Conservation (phyloP, 2,329 filamentous ascomycete species). For the Penicillium expansum region DNA sequence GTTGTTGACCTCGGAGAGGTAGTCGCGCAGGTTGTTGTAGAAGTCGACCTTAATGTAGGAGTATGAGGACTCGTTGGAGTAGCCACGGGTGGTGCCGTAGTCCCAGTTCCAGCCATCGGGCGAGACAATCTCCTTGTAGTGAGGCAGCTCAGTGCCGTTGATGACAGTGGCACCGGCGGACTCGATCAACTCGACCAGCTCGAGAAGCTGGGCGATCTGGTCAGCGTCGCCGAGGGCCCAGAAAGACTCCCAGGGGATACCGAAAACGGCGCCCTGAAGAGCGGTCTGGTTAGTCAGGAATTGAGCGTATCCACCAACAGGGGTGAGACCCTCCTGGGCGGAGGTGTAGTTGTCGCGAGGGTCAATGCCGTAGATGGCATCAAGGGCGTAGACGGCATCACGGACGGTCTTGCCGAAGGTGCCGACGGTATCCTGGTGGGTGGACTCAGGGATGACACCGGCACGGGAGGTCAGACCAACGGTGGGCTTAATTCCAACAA, state of each 20-base stretch:
- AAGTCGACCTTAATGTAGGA: conserved; percentile 66
- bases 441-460: conserved; percentile 63
- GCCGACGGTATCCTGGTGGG: conserved; percentile 68
- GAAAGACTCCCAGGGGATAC: conserved; percentile 69
- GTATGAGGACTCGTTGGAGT: conserved; percentile 70
- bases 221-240: conserved; percentile 61
- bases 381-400: conserved; percentile 66
- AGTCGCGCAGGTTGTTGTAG: conserved; percentile 61
- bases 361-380: conserved; percentile 67
- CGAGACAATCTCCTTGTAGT: conserved; percentile 60
- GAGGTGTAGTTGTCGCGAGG: conserved; percentile 63
- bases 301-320: conserved; percentile 55
- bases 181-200: conserved; percentile 54
- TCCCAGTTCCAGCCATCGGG: conserved; percentile 74
- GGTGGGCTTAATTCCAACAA: conserved; percentile 75
- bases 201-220: conserved; percentile 55
- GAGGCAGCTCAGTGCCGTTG: conserved; percentile 67
- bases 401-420: conserved; percentile 64
- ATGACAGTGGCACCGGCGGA: conserved; percentile 64
- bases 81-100: conserved; percentile 61
- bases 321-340: conserved; percentile 55
- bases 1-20: conserved; percentile 62
- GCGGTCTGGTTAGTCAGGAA: conserved; percentile 55
- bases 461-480: conserved; percentile 67
- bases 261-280: conserved; percentile 63